Base-by-base conservation (phyloP, 2,329 filamentous ascomycete genomes). In the Neoscytalidium dimidiatum region DNA sequence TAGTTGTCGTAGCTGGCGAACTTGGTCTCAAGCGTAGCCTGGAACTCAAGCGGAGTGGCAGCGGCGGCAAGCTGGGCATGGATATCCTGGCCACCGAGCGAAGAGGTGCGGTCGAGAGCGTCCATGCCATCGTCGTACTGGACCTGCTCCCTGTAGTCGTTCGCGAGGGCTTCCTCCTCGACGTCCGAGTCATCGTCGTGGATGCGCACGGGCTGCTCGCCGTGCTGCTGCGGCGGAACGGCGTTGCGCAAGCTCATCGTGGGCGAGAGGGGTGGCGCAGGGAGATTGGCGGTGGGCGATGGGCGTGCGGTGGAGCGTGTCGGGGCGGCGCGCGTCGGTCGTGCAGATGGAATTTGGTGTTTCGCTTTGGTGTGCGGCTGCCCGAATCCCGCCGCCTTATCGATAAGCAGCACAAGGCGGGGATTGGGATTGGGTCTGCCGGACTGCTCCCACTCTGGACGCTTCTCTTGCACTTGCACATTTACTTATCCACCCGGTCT, bases 1-100 rank as follows among this genome's bases (percentile, higher is more conserved):
- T 99, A 99, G 79, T 92, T 92, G 83, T 99, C 95, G 85, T 99
- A 99, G 84, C 94, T 97, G 80, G 92, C 90, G 83, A 98, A 97
- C 84, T 98, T 98, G 79, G 92, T 92, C 81, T 98, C 95, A 64
- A 99, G 86, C 35, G 94, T 92, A 53, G 95, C 95, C 76, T 95
- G 93, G 81, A 96, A 98, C 78, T 99, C 95, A 71, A 99, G 86
- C 60, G 95, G 95, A 75, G 95, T 94, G 69, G 95, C 95, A 66
- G 95, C 95, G 70, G 94, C 92, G 69, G 90, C 90, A 69, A 99
- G 86, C 78, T 95, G 91, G 68, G 92, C 90, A 83, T 98, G 94
- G 74, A 99, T 92, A 77, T 98, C 95, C 80, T 96, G 92, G 80
- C 92, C 91, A 79, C 88, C 88, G 73, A 80, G 71, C 35, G 81